Evolutionary conservation across 2,329 filamentous ascomycete species (phyloP).

Genomic region (Elsinoe necatrix): DNA sequence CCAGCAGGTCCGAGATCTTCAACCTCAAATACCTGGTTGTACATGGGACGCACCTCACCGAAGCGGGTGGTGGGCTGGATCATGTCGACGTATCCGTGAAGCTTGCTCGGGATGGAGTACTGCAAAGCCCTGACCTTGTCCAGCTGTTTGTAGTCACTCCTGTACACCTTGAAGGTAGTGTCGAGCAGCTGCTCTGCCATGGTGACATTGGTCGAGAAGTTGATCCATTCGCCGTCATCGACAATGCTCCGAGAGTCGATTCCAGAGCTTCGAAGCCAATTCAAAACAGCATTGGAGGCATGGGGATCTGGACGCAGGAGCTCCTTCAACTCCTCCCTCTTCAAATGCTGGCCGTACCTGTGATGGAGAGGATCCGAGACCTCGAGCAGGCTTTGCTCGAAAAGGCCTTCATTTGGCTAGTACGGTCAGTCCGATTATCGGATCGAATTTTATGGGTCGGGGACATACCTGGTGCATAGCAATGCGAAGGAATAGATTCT

Average conservation of each 20-base stretch:
- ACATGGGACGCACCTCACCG: conserved; percentile 35
- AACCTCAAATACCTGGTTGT: conserved; percentile 33
- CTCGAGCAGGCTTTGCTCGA: conserved; percentile 53
- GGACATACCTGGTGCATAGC: conserved; percentile 19
- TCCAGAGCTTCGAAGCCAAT: conserved; percentile 48
- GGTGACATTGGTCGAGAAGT: conserved; percentile 45
- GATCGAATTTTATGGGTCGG: no score
- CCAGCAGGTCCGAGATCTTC: conserved; percentile 11
- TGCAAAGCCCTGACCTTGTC: conserved; percentile 46
- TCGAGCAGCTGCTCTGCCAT: conserved; percentile 49
- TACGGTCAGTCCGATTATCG: not conserved
- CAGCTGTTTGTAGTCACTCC: conserved; percentile 34
- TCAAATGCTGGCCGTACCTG: conserved; percentile 55
- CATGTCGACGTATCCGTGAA: conserved; percentile 47
- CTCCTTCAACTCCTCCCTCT: conserved; percentile 49
- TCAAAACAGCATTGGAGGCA: conserved; percentile 42
- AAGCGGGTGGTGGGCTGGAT: conserved; percentile 54
- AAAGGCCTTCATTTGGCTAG: conserved; percentile 11
- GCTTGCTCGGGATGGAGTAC: conserved; percentile 53
- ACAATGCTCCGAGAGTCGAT: conserved; percentile 40
- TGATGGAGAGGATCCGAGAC: conserved; percentile 53
- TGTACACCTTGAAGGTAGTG: conserved; percentile 47
- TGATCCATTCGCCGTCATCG: conserved; percentile 53
- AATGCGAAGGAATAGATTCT: conserved; percentile 20
- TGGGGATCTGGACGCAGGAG: conserved; percentile 45